Evolutionary conservation across 768 basidiomycete species (phyloP).

Genomic region (Pleurotus pulmonarius): DNA sequence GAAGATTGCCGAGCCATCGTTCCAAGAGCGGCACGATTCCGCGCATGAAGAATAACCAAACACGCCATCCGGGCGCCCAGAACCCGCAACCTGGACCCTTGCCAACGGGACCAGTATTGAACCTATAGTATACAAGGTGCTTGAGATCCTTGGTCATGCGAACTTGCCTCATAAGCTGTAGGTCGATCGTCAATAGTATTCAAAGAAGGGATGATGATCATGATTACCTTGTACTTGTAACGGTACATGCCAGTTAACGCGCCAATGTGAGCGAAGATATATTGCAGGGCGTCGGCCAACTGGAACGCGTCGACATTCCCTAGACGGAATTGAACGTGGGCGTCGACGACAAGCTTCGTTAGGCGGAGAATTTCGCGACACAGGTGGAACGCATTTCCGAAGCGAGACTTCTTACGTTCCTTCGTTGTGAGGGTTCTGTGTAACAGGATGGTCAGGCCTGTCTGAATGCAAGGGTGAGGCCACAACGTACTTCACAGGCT

Average conservation of each 20-base stretch:
- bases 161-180: constrained; percentile 95
- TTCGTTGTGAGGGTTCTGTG: constrained; percentile 93
- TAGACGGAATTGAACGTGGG: constrained; percentile 96
- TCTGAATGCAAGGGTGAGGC: background rate
- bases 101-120: constrained; percentile 99
- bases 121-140: constrained; percentile 96
- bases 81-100: constrained; percentile 99
- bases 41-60: constrained; percentile 99
- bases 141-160: constrained; percentile 99
- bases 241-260: constrained; percentile 99
- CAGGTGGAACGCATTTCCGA: constrained; percentile 98
- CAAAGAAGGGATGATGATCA: background rate
- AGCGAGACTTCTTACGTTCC: constrained; percentile 99
- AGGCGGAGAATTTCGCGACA: constrained; percentile 97
- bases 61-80: constrained; percentile 99
- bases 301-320: constrained; percentile 99
- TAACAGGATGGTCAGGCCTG: constrained; percentile 12
- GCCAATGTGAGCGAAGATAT: constrained; percentile 96
- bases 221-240: constrained; percentile 93
- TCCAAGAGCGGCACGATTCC: constrained; percentile 97
- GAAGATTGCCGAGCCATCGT: constrained; percentile 95
- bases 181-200: constrained; percentile 8
- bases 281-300: constrained; percentile 96
- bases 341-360: constrained; percentile 98
- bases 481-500: constrained; percentile 77